Percentiles rank a stretch among this genome's conserved stretches.
Evolutionary conservation across 2,329 filamentous ascomycete species (phyloP).

Genomic region (Aurifilum marmelostoma): DNA sequence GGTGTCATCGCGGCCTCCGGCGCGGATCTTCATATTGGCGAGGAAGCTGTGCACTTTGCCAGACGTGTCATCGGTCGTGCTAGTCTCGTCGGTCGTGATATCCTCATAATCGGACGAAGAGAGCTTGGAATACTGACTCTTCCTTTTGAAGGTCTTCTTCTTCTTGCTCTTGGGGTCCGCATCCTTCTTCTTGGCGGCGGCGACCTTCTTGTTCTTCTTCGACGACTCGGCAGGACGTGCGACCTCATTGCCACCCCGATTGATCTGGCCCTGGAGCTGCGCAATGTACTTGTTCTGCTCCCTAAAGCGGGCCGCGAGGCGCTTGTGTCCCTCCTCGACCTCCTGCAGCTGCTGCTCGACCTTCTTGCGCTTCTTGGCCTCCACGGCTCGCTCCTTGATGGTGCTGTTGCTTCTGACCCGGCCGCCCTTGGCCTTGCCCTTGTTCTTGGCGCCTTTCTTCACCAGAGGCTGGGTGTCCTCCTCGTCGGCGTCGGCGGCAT

Average conservation of each 20-base stretch:
- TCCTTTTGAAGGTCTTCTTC: not conserved
- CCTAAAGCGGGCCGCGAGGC: conserved; percentile 12
- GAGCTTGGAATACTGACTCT: not conserved
- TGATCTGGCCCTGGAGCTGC: conserved; percentile 7
- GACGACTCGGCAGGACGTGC: not conserved
- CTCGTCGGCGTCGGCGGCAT: conserved; percentile 11
- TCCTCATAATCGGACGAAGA: not conserved
- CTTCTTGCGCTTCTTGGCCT: conserved; percentile 3
- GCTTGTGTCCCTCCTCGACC: conserved; percentile 15
- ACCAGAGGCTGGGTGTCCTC: conserved; percentile 20
- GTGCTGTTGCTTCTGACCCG: conserved; percentile 16
- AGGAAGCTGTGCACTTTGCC: conserved; percentile 20
- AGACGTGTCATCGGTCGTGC: conserved; percentile 19
- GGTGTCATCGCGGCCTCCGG: conserved; percentile 14
- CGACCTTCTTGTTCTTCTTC: not conserved
- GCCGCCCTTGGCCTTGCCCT: conserved; percentile 3
- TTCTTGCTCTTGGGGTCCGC: not conserved
- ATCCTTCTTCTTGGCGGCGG: not conserved
- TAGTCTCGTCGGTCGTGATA: not conserved
- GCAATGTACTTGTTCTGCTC: conserved; percentile 22
- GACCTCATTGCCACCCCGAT: not conserved
- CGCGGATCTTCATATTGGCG: conserved; percentile 22
- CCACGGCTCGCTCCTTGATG: not conserved
- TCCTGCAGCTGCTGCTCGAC: conserved; percentile 21
- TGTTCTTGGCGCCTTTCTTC: conserved; percentile 13